These are phyloP conservation scores for Geotrichum siamense DNA, from an alignment of 1,139 yeast genomes.

Conservation along the genomic window DNA sequence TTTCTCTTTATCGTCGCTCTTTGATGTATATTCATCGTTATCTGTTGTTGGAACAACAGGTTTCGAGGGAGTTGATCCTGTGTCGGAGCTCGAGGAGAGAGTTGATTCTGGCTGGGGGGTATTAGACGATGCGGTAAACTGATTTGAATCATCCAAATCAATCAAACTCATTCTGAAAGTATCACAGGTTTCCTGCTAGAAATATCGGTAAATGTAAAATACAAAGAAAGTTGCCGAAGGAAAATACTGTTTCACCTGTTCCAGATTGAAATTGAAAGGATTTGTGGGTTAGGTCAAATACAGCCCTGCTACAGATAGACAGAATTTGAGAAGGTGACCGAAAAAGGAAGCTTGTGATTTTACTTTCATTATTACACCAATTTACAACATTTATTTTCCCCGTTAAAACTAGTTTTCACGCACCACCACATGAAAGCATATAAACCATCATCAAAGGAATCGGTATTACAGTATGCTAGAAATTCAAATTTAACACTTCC, in stretches of 20 bases:
- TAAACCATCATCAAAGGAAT: neutral
- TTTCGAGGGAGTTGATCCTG: neutral
- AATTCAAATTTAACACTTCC: neutral
- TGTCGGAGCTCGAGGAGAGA: neutral
- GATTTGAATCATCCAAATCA: neutral
- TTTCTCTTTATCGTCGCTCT: neutral
- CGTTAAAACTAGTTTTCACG: too few relatives aligned
- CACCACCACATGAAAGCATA: neutral
- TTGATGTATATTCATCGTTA: neutral
- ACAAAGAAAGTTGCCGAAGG: too few relatives aligned
- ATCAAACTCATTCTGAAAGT: constrained; percentile 1
- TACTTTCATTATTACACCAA: too few relatives aligned
- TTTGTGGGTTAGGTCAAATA: neutral
- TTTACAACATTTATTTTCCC: too few relatives aligned
- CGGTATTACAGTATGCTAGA: neutral
- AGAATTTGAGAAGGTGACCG: too few relatives aligned
- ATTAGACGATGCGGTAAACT: neutral
- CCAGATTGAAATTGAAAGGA: too few relatives aligned
- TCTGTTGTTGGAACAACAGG: neutral
- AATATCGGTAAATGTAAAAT: too few relatives aligned
- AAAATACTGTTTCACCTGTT: too few relatives aligned
- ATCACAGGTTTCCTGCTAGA: too few relatives aligned
- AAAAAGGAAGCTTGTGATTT: neutral
- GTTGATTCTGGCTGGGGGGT: too few relatives aligned
- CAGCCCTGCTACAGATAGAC: too few relatives aligned